Evolutionary conservation across 2,329 filamentous ascomycete genomes (phyloP).

Genomic region (Alternaria sp.): DNA sequence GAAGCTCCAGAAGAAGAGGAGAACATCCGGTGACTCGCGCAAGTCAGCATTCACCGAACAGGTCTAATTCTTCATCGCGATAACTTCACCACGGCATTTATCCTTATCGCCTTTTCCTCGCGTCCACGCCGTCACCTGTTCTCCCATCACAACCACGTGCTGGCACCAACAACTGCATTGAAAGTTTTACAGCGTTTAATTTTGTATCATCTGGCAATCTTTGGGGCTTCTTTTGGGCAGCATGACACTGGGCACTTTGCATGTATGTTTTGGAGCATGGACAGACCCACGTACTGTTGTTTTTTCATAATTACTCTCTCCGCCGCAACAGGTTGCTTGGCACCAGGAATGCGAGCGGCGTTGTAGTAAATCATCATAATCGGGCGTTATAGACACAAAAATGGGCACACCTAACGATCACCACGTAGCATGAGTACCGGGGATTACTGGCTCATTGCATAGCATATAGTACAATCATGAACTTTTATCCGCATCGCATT

Average conservation of each 20-base stretch:
- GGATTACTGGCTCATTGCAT: constrained; percentile 7
- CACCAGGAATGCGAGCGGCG: constrained; percentile 12
- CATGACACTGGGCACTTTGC: constrained; percentile 15
- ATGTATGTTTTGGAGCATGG: constrained; percentile 20
- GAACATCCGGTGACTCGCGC: constrained; percentile 40
- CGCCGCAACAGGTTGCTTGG: constrained; percentile 14
- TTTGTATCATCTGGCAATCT: constrained; percentile 31
- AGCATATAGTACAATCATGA: constrained; percentile 13
- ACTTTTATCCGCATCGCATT: neutral
- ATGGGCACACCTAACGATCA: constrained; percentile 17
- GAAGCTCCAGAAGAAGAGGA: constrained; percentile 55
- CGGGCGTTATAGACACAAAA: constrained; percentile 17
- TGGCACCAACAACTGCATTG: constrained; percentile 31
- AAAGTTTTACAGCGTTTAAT: constrained; percentile 37
- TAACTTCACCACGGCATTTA: constrained; percentile 17
- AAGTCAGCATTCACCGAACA: constrained; percentile 50
- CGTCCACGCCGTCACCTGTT: constrained; percentile 32
- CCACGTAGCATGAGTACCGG: constrained; percentile 9
- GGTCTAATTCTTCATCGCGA: constrained; percentile 38
- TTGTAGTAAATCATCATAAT: constrained; percentile 19
- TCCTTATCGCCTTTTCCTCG: constrained; percentile 7
- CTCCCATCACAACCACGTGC: constrained; percentile 26
- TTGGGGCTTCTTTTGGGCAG: constrained; percentile 18
- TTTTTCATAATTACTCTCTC: constrained; percentile 5
- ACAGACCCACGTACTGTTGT: constrained; percentile 6